Conservation (phyloP, 352 stramenopile genomes). For the Globisporangium carolinianum region DNA sequence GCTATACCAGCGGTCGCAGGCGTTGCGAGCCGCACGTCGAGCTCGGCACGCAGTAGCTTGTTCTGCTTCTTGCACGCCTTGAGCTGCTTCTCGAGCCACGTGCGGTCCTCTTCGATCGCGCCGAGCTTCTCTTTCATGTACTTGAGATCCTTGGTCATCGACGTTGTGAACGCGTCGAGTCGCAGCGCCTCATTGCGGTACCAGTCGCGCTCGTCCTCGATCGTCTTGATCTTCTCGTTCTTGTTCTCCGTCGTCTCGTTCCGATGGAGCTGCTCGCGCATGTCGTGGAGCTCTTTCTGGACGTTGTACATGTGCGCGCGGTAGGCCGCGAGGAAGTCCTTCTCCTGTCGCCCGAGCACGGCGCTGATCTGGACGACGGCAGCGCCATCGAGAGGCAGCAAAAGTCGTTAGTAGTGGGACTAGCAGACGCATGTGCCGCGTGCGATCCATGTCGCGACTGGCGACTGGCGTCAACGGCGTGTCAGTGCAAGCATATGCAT, state of each 20-base stretch:
- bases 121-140: conserved; percentile 90
- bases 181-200: conserved; percentile 89
- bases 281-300: conserved; percentile 91
- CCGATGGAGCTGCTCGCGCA: conserved; percentile 84
- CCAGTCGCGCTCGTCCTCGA: conserved; percentile 93
- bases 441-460: too few relatives aligned
- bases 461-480: too few relatives aligned
- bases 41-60: conserved; percentile 82
- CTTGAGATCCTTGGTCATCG: conserved; percentile 91
- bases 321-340: conserved; percentile 90
- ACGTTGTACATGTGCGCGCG: conserved; percentile 95
- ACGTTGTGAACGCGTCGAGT: conserved; percentile 86
- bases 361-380: conserved; percentile 54
- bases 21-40: conserved; percentile 52
- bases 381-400: too few relatives aligned
- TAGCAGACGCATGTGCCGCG: background rate
- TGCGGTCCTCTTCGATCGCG: conserved; percentile 87
- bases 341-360: conserved; percentile 88
- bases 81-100: conserved; percentile 90
- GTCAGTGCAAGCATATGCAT: too few relatives aligned
- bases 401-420: too few relatives aligned
- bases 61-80: conserved; percentile 94
- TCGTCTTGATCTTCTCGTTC: conserved; percentile 88
- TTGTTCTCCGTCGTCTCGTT: conserved; percentile 88
- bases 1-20: background rate